A percentile compares a stretch with the other conserved stretches of the same genome.
Evolutionary conservation across 2,329 filamentous ascomycete genomes (phyloP).

Genomic region (Colletotrichum tropicale): DNA sequence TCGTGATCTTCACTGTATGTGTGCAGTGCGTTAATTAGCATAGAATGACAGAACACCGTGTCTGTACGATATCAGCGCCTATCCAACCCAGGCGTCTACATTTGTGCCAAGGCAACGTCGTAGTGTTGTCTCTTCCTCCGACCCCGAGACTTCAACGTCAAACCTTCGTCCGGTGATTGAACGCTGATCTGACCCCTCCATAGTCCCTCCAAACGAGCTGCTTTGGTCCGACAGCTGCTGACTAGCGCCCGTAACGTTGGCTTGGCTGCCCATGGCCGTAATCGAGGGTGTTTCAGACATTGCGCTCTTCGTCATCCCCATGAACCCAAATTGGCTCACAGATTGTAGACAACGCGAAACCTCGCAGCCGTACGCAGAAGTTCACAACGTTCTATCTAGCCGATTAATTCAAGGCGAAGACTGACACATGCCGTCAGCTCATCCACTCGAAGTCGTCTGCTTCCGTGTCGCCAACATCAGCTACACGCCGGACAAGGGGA

Average conservation of each 20-base stretch:
- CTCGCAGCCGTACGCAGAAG: not conserved
- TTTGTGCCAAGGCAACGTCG: not conserved
- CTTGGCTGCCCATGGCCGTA: not conserved
- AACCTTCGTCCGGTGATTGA: slow-evolving; percentile 11
- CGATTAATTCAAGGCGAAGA: not conserved
- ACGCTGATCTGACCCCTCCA: slow-evolving; percentile 2
- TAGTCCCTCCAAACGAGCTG: not conserved
- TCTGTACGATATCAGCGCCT: not conserved
- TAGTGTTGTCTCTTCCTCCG: not conserved
- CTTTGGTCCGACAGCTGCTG: not conserved
- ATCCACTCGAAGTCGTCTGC: not conserved
- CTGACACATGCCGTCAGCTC: not conserved
- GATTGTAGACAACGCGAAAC: not conserved
- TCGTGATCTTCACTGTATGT: not conserved
- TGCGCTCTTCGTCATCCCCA: slow-evolving; percentile 10
- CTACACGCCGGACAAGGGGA: not conserved
- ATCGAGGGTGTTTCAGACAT: slow-evolving; percentile 11
- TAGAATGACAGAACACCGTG: not conserved
- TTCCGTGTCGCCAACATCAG: not conserved
- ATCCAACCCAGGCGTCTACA: not conserved
- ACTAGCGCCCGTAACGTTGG: slow-evolving; percentile 4
- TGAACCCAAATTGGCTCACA: not conserved
- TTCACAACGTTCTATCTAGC: not conserved
- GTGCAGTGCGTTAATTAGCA: not conserved
- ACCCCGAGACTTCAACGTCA: not conserved